phyloP scores from a whole-genome alignment of 306 rosid species.

The Pueraria montana region DNA sequence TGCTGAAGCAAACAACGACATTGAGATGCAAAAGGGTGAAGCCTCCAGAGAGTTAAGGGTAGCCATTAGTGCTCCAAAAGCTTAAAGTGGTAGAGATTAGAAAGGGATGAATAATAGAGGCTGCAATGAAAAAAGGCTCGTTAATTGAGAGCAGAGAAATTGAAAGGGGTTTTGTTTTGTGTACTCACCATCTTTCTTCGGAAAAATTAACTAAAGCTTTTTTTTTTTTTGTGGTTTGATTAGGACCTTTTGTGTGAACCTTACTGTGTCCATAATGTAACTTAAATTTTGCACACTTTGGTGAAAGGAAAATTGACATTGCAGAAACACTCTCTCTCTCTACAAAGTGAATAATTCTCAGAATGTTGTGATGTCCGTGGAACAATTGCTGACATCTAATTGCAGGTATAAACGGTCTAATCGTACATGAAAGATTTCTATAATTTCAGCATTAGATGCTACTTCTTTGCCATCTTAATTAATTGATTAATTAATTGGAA shows the following conservation, averaged over 20 bases:
- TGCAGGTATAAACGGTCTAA: constrained; percentile 28
- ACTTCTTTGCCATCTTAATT: constrained; percentile 5
- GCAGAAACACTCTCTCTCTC: constrained; percentile 10
- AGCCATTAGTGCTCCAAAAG: constrained; percentile 51
- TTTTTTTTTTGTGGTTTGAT: constrained; percentile 24
- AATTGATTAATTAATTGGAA: not conserved
- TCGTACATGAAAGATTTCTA: not conserved
- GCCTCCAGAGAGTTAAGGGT: constrained; percentile 34
- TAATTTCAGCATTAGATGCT: constrained; percentile 40
- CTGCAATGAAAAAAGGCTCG: constrained; percentile 45
- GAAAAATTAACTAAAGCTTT: constrained; percentile 31
- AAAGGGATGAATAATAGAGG: constrained; percentile 36
- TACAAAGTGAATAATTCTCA: not conserved
- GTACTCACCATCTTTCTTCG: constrained; percentile 40
- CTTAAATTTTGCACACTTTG: constrained; percentile 50
- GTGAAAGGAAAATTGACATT: constrained; percentile 40
- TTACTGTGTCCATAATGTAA: constrained; percentile 47
- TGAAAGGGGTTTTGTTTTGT: constrained; percentile 48
- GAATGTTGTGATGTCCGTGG: constrained; percentile 28
- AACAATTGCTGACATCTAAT: constrained; percentile 18
- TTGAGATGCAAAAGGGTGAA: constrained; percentile 63
- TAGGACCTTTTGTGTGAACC: constrained; percentile 51
- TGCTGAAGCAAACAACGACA: constrained; percentile 49
- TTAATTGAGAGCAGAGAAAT: constrained; percentile 37
- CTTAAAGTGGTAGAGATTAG: constrained; percentile 30